A percentile compares a stretch with the other conserved stretches of the same genome.
These are phyloP conservation scores for Talaromyces ruber DNA, from an alignment of 495 filamentous ascomycete species.

Conservation along the genomic window DNA sequence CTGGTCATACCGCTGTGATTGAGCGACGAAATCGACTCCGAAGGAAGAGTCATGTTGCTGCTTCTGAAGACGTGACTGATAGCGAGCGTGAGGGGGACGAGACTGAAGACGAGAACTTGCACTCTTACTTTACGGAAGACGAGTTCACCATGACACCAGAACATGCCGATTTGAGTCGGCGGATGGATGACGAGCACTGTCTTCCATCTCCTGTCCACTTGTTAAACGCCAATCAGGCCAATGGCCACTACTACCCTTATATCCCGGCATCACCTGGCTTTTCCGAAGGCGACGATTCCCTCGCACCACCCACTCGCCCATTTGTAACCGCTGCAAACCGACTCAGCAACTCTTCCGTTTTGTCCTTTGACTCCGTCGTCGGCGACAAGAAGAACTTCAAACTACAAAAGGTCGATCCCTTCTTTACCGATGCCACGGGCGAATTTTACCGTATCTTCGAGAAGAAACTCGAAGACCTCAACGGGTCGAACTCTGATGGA, in stretches of 20 bases:
- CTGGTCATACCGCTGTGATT: slow-evolving; percentile 17
- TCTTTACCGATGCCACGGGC: slow-evolving; percentile 61
- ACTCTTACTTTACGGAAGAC: slow-evolving; percentile 34
- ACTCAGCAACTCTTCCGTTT: slow-evolving; percentile 37
- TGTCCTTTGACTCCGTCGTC: slow-evolving; percentile 46
- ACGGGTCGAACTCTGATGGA: slow-evolving; percentile 45
- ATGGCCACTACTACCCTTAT: slow-evolving; percentile 9
- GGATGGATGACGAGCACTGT: slow-evolving; percentile 8
- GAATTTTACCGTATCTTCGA: slow-evolving; percentile 54
- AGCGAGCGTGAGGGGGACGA: slow-evolving; percentile 16
- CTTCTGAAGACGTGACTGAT: slow-evolving; percentile 27
- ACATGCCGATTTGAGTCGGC: slow-evolving; percentile 22
- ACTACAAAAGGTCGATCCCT: slow-evolving; percentile 61
- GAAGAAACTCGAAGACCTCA: slow-evolving; percentile 49
- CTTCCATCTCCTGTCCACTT: neutral
- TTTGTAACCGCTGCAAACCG: slow-evolving; percentile 28
- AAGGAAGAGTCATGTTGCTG: slow-evolving; percentile 17
- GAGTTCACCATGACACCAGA: slow-evolving; percentile 32
- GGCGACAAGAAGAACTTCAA: slow-evolving; percentile 56
- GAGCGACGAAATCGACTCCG: slow-evolving; percentile 26
- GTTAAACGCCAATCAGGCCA: neutral
- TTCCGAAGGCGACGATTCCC: slow-evolving; percentile 33
- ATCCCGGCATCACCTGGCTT: slow-evolving; percentile 26
- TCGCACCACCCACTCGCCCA: slow-evolving; percentile 21
- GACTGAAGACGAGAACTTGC: slow-evolving; percentile 36